Evolutionary conservation across 257 asterid genomes (phyloP).

Genomic region (Solanum clarkiae): DNA sequence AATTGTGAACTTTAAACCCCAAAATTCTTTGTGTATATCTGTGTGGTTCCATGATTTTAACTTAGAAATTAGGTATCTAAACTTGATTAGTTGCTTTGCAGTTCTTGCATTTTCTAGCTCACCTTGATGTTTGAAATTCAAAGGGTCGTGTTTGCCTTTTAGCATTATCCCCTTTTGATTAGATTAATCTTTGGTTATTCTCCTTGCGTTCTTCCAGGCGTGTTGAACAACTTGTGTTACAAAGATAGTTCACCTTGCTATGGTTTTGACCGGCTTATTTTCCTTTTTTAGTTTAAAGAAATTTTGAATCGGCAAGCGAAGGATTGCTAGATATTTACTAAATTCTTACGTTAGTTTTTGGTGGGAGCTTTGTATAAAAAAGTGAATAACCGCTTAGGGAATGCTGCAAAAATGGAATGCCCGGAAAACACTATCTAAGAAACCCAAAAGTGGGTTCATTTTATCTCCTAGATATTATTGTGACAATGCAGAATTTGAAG

Average conservation of each 20-base stretch:
- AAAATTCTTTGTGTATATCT: no score
- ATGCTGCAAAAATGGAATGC: neutral
- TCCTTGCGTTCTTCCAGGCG: neutral
- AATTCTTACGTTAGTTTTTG: neutral
- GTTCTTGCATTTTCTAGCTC: neutral
- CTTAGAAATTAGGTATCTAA: neutral
- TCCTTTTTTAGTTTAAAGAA: neutral
- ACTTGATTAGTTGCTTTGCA: neutral
- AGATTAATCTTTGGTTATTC: neutral
- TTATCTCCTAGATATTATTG: neutral
- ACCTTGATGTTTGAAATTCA: neutral
- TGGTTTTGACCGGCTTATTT: neutral
- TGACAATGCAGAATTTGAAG: neutral
- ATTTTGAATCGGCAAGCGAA: neutral
- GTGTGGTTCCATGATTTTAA: neutral
- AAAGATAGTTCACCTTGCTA: neutral
- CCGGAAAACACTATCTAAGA: neutral
- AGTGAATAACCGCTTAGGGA: neutral
- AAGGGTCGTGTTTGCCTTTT: neutral
- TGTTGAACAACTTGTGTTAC: neutral
- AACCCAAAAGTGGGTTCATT: neutral
- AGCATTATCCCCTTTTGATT: neutral
- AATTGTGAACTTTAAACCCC: no score
- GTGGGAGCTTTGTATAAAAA: neutral
- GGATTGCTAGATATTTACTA: neutral